A percentile compares a stretch with the other conserved stretches of the same genome.
Conservation (phyloP, 371 early-diverging fungal species). For the Mucor plumbeus region DNA sequence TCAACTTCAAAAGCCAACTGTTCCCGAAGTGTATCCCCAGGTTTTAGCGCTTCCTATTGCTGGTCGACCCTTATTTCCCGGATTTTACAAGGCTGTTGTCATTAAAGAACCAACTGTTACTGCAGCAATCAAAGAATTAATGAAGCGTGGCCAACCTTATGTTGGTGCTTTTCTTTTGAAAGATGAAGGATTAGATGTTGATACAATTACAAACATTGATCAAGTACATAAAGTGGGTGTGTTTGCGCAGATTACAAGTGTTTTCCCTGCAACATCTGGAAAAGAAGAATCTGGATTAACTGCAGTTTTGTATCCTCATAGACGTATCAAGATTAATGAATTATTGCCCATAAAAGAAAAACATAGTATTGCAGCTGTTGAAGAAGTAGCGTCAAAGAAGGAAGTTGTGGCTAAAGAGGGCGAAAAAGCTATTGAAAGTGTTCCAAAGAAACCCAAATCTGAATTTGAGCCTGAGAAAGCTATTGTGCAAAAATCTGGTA, state of each 20-base stretch:
- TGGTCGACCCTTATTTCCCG: slow-evolving; percentile 94
- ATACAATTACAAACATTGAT: slow-evolving; percentile 74
- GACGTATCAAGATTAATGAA: slow-evolving; percentile 84
- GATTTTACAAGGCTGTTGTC: slow-evolving; percentile 95
- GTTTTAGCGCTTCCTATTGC: slow-evolving; percentile 93
- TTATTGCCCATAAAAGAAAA: slow-evolving; percentile 56
- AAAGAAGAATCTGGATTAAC: slow-evolving; percentile 85
- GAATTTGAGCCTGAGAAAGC: slow-evolving; percentile 17
- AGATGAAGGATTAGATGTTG: slow-evolving; percentile 86
- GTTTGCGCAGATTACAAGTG: slow-evolving; percentile 96
- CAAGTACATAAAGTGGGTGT: slow-evolving; percentile 92
- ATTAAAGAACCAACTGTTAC: slow-evolving; percentile 94
- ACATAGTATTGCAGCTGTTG: slow-evolving; percentile 16
- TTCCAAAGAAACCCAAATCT: slow-evolving; percentile 15
- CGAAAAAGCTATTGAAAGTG: slow-evolving; percentile 18
- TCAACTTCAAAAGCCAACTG: slow-evolving; percentile 72
- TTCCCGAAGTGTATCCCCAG: slow-evolving; percentile 89
- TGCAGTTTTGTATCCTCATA: slow-evolving; percentile 93
- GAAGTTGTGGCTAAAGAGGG: slow-evolving; percentile 20
- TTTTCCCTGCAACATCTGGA: slow-evolving; percentile 85
- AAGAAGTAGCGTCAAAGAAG: slow-evolving; percentile 18
- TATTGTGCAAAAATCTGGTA: slow-evolving; percentile 20
- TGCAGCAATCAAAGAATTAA: slow-evolving; percentile 86
- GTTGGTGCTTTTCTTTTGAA: slow-evolving; percentile 93
- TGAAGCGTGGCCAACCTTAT: slow-evolving; percentile 93